Evolutionary conservation across 2,329 filamentous ascomycete genomes (phyloP).

Genomic region (Pseudogymnoascus sp.): DNA sequence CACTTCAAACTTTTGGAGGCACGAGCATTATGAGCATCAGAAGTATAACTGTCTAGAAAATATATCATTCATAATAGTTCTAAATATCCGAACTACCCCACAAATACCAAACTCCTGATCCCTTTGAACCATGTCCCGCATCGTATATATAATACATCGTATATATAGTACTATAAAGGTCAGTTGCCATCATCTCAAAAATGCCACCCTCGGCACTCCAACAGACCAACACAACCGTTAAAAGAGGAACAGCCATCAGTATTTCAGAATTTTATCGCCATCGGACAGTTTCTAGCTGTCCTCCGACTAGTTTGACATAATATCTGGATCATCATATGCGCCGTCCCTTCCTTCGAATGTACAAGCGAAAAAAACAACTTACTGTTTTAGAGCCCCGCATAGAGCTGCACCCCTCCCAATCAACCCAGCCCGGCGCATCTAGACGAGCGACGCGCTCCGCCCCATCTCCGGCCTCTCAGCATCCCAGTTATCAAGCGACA

Average conservation of each 20-base stretch:
- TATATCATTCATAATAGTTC: not conserved
- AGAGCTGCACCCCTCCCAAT: not conserved
- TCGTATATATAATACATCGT: not conserved
- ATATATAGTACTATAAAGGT: not conserved
- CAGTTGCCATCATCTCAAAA: not conserved
- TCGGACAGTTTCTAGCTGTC: not conserved
- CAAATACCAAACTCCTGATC: not conserved
- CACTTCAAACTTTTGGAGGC: not conserved
- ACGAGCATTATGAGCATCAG: not conserved
- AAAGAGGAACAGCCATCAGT: not conserved
- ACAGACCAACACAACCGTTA: not conserved
- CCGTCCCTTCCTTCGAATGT: not conserved
- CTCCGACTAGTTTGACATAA: slow-evolving; percentile 5
- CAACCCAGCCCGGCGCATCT: not conserved
- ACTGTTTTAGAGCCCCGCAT: not conserved
- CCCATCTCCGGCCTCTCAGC: not conserved
- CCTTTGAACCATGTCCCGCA: not conserved
- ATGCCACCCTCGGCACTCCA: not conserved
- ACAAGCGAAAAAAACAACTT: not conserved
- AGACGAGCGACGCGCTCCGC: not conserved
- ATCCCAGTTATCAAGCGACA: not conserved
- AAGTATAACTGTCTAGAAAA: not conserved
- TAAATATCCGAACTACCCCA: not conserved
- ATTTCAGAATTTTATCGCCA: not conserved
- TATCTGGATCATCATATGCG: slow-evolving; percentile 6